Conservation (phyloP, 2,329 filamentous ascomycete species). For the Sodiomyces alkalinus region DNA sequence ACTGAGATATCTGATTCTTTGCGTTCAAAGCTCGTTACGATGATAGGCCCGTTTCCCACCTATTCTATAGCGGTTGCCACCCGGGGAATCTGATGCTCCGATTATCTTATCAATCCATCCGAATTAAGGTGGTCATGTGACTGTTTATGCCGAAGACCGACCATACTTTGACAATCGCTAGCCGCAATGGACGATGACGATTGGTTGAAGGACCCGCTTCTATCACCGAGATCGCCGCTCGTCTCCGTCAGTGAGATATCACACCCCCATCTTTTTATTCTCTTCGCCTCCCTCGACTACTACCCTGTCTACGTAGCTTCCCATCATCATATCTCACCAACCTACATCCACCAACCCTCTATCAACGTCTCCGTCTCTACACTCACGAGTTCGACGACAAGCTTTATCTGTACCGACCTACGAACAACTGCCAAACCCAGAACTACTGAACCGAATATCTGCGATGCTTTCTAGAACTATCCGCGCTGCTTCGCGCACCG, state of each 20-base stretch:
- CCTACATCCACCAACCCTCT: conserved; percentile 5
- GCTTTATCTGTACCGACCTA: too few relatives aligned
- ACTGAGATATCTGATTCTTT: too few relatives aligned
- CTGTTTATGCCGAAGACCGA: too few relatives aligned
- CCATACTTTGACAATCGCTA: conserved; percentile 2
- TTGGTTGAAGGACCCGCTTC: conserved; percentile 3
- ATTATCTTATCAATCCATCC: too few relatives aligned
- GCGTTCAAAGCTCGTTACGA: too few relatives aligned
- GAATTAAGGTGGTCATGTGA: too few relatives aligned
- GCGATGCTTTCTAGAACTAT: conserved; percentile 33
- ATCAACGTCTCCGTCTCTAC: too few relatives aligned
- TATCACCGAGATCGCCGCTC: conserved; percentile 9
- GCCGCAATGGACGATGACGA: too few relatives aligned
- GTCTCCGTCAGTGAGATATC: conserved; percentile 8
- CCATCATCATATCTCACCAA: conserved; percentile 10
- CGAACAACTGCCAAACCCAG: background rate
- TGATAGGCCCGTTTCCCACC: too few relatives aligned
- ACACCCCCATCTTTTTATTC: conserved; percentile 3
- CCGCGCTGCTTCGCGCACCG: conserved; percentile 26
- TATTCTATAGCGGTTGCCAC: too few relatives aligned
- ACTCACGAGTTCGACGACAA: too few relatives aligned
- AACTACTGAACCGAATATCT: conserved; percentile 1
- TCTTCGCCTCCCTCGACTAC: conserved; percentile 1
- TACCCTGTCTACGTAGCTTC: conserved; percentile 8
- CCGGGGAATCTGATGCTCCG: too few relatives aligned